phyloP scores from a whole-genome alignment of 2,329 filamentous ascomycete species.

The Lasiodiplodia sp. region DNA sequence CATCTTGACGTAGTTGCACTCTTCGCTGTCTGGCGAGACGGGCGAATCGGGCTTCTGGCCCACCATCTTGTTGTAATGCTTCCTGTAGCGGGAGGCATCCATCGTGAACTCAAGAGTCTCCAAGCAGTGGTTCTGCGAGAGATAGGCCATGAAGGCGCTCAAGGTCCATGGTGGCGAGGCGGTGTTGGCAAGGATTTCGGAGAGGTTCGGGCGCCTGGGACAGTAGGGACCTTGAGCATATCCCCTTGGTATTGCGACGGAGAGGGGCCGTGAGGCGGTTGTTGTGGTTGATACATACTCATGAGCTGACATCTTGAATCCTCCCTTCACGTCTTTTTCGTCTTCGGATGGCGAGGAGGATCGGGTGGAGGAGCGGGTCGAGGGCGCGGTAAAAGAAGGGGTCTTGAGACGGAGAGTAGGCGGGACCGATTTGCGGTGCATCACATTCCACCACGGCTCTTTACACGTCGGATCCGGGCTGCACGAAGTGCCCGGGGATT shows the following conservation, averaged over 20 bases:
- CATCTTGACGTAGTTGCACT: constrained; percentile 74
- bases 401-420: constrained; percentile 43
- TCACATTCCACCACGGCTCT: constrained; percentile 47
- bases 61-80: constrained; percentile 67
- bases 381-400: constrained; percentile 43
- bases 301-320: constrained; percentile 56
- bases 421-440: constrained; percentile 43
- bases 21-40: constrained; percentile 61
- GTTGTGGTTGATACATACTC: constrained; percentile 49
- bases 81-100: constrained; percentile 85
- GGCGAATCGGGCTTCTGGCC: constrained; percentile 57
- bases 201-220: constrained; percentile 73
- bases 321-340: constrained; percentile 46
- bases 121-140: constrained; percentile 95
- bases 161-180: constrained; percentile 90
- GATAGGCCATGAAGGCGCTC: constrained; percentile 92
- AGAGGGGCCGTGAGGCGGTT: constrained; percentile 51
- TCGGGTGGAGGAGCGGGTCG: constrained; percentile 38
- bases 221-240: constrained; percentile 58
- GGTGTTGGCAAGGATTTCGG: constrained; percentile 86
- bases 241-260: constrained; percentile 56
- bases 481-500: constrained; percentile 28
- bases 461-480: constrained; percentile 46
- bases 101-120: constrained; percentile 97
- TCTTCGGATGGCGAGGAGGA: constrained; percentile 41